Conservation (phyloP, 495 filamentous ascomycete genomes). For the Hypoxylon subgilvum region DNA sequence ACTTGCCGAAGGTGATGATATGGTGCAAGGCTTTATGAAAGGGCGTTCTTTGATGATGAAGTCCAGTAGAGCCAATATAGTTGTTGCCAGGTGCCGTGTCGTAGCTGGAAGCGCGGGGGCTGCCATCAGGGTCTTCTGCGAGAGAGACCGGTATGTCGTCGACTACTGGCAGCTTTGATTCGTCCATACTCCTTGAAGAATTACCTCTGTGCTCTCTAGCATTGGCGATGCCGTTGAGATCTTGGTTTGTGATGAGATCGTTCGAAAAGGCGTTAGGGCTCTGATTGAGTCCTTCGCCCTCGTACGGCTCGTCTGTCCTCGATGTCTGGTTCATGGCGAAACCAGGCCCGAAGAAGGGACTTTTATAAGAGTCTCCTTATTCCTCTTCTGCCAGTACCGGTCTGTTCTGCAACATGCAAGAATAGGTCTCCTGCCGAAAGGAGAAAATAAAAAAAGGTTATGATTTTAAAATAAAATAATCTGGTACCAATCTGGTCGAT, state of each 20-base stretch:
- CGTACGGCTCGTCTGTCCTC: slow-evolving; percentile 57
- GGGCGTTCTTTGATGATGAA: slow-evolving; percentile 21
- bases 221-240: slow-evolving; percentile 65
- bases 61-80: too few species aligned
- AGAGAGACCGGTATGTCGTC: slow-evolving; percentile 10
- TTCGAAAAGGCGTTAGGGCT: slow-evolving; percentile 59
- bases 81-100: slow-evolving; percentile 13
- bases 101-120: not conserved
- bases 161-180: slow-evolving; percentile 35
- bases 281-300: slow-evolving; percentile 62
- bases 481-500: not conserved
- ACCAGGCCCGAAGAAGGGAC: slow-evolving; percentile 7
- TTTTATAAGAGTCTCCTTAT: not conserved
- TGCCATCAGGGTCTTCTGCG: slow-evolving; percentile 30
- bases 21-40: slow-evolving; percentile 41
- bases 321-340: slow-evolving; percentile 62
- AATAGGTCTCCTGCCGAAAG: not conserved
- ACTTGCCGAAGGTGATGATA: slow-evolving; percentile 70
- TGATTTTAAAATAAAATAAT: not conserved
- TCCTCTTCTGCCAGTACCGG: not conserved
- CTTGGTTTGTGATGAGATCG: slow-evolving; percentile 63
- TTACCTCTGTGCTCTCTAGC: slow-evolving; percentile 42
- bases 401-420: too few species aligned
- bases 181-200: slow-evolving; percentile 29
- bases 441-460: slow-evolving; percentile 8